A percentile compares a stretch with the other conserved stretches of the same genome.
Evolutionary conservation across 441 rosid genomes (phyloP).

Genomic region (Pelargonium citronellum): DNA sequence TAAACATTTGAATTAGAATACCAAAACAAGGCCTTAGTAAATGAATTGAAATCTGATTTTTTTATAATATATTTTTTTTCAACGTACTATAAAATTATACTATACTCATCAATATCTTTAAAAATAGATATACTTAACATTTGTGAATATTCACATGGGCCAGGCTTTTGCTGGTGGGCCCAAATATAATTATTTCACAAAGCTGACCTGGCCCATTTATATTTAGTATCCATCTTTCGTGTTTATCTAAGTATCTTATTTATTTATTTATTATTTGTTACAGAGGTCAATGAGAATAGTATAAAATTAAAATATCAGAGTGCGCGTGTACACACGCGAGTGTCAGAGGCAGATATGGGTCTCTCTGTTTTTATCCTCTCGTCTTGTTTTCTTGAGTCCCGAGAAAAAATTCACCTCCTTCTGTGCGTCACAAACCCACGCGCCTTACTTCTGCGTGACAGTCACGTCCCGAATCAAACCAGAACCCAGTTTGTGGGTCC

Average conservation of each 20-base stretch:
- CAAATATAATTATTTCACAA: not conserved
- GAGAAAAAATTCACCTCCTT: no score
- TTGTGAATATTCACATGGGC: no score
- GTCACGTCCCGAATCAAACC: not conserved
- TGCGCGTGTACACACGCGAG: not conserved
- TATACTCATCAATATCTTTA: no score
- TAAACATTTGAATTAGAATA: no score
- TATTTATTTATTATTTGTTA: not conserved
- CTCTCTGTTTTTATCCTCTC: no score
- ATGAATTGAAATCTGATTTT: no score
- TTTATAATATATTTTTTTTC: no score
- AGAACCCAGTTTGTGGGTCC: slow-evolving; percentile 3
- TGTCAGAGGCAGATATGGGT: no score
- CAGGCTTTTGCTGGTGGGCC: not conserved
- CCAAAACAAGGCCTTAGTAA: no score
- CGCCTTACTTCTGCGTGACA: not conserved
- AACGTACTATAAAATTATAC: no score
- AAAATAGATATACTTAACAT: no score
- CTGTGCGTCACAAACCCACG: not conserved
- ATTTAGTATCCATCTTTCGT: not conserved
- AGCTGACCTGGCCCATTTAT: not conserved
- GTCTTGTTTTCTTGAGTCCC: no score
- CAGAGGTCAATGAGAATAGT: not conserved
- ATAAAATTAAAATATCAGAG: not conserved
- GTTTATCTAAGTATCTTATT: not conserved